Evolutionary conservation across 176 grass and related monocot species (phyloP).

Genomic region (Echinochloa phyllopogon): DNA sequence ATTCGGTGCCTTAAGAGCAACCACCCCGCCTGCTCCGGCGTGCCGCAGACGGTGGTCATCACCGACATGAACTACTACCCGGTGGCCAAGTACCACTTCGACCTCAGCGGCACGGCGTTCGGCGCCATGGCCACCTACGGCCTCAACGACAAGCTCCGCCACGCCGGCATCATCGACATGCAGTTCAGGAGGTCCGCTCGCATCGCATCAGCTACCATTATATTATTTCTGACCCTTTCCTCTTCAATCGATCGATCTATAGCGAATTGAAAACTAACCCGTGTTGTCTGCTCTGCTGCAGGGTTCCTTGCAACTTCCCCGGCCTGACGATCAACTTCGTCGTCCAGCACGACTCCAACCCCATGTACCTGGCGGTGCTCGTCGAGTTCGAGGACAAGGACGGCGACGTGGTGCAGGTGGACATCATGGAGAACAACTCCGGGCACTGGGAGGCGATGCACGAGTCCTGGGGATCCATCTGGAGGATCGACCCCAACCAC

Average conservation of each 20-base stretch:
- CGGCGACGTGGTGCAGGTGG: conserved; percentile 49
- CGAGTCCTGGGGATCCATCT: conserved; percentile 68
- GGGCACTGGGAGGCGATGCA: conserved; percentile 34
- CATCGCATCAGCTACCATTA: too few species aligned
- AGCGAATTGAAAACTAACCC: neutral
- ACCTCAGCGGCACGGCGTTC: conserved; percentile 58
- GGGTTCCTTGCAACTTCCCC: conserved; percentile 42
- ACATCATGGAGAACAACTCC: conserved; percentile 40
- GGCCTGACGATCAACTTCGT: conserved; percentile 47
- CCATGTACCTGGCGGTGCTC: conserved; percentile 51
- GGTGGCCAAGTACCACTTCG: conserved; percentile 48
- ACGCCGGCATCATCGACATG: conserved; percentile 51
- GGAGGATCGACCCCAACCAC: conserved; percentile 50
- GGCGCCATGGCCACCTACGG: conserved; percentile 27
- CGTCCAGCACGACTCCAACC: conserved; percentile 57
- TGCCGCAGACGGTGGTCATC: conserved; percentile 43
- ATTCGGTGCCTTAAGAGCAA: conserved; percentile 31
- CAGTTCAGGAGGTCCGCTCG: conserved; percentile 35
- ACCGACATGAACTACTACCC: conserved; percentile 64
- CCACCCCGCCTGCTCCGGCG: conserved; percentile 50
- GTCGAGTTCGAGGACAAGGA: conserved; percentile 54
- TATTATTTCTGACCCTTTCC: neutral
- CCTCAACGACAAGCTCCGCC: conserved; percentile 47
- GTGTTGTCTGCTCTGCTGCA: neutral
- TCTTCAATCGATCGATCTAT: neutral